Evolutionary conservation across 352 stramenopile genomes (phyloP), one percentile per base, ranked within the genome.

Genomic region (Peronosclerospora sorghi): DNA sequence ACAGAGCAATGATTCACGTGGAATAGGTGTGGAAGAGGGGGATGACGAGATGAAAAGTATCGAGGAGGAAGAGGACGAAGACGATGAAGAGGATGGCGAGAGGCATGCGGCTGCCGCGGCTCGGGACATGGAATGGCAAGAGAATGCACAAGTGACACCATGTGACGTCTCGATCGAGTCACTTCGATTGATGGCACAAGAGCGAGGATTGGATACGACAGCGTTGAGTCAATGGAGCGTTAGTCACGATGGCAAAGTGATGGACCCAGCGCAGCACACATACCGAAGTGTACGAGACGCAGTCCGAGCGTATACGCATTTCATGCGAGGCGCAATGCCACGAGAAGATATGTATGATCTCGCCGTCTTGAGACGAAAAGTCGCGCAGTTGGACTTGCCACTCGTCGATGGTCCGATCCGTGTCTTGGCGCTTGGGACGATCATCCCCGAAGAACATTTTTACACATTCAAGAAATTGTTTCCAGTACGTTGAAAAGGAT

Each of bases 391-490:
- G 19, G 59, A 62, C 18, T 41, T 86, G 24, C 73, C 75, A 7
- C 56, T 87, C n/a, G 45, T 70, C 21, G 76, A 91, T 38, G 79
- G 79, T 19, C 73, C 79, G 2, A 86, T 91, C 29, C 43, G 54
- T 10, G 70, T 91, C 6, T 5, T 65, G 13, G 29, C 59, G 9
- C 41, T 87, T 19, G 79, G 79, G 0, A 36, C 47, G 5, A 53
- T 84, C 1, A 43, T 83, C 9, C 69, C 75, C 2, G 78, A 85
- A 32, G 52, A 73, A 21, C 58, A 76, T 2, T 89, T 81, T 54
- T 83, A 79, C 44, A 86, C 66, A 17, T 68, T 61, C 24, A 85
- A 86, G 48, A 85, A 85, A 35, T 51, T 91, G 2, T 89, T 87
- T 44, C 76, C 79, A 21, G 72, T 86, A 35, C 19, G 60, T 45